phyloP scores from a whole-genome alignment of 352 stramenopile genomes.

The Pythium aristosporum region DNA sequence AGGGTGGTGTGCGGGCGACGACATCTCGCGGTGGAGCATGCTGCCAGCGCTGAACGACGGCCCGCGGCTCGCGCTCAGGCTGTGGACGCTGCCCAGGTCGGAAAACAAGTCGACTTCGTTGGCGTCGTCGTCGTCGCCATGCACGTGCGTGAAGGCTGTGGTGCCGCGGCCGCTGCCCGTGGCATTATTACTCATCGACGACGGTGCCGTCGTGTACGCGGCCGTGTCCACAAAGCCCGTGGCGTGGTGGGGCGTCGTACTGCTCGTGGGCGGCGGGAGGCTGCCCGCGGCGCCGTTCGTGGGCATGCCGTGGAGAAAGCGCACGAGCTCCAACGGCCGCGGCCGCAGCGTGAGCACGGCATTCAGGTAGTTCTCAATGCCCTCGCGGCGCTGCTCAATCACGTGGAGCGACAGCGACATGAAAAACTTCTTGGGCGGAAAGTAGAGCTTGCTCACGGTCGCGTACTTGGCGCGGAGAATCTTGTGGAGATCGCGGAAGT shows the following conservation, averaged over 20 bases:
- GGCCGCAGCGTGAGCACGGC: conserved; percentile 68
- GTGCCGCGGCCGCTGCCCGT: background rate
- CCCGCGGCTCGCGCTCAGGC: conserved; percentile 2
- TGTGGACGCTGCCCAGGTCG: conserved; percentile 33
- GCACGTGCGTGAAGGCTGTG: conserved; percentile 6
- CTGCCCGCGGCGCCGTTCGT: conserved; percentile 4
- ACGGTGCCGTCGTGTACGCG: conserved; percentile 1
- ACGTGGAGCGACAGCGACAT: conserved; percentile 84
- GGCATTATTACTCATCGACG: background rate
- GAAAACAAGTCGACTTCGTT: conserved; percentile 49
- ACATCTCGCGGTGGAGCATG: conserved; percentile 2
- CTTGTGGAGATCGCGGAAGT: conserved; percentile 86
- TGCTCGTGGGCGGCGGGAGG: background rate
- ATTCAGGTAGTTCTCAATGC: conserved; percentile 85
- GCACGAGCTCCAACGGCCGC: conserved; percentile 59
- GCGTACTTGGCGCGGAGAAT: conserved; percentile 75
- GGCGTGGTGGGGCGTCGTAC: background rate
- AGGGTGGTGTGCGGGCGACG: background rate
- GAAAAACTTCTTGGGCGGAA: conserved; percentile 87
- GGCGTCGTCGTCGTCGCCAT: conserved; percentile 56
- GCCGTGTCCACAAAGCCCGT: conserved; percentile 11
- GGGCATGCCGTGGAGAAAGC: conserved; percentile 50
- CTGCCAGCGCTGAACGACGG: conserved; percentile 14
- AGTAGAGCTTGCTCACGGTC: conserved; percentile 78
- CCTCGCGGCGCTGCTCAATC: conserved; percentile 81